A percentile compares a stretch with the other conserved stretches of the same genome.
Conservation (phyloP, 345 rosid species). For the Crucihimalaya himalaica region DNA sequence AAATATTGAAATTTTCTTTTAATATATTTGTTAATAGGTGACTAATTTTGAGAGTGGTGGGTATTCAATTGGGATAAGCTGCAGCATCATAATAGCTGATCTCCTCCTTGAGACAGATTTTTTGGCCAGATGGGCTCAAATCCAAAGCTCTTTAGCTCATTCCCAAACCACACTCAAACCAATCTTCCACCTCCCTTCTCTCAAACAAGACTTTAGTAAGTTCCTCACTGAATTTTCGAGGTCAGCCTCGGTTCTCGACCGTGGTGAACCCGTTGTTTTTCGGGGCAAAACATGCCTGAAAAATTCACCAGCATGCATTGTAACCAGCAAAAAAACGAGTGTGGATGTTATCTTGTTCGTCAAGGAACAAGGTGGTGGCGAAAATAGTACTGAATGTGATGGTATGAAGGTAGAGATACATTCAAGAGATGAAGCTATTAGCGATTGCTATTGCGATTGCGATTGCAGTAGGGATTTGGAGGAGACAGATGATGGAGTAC, state of each 20-base stretch:
- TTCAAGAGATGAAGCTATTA: conserved; percentile 24
- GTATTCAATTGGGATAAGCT: conserved; percentile 80
- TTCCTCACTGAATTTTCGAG: neutral
- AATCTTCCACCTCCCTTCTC: conserved; percentile 55
- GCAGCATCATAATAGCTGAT: conserved; percentile 73
- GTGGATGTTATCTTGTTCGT: conserved; percentile 43
- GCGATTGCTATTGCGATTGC: conserved; percentile 20
- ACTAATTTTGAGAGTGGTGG: conserved; percentile 88
- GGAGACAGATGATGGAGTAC: conserved; percentile 33
- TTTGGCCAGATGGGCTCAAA: conserved; percentile 57
- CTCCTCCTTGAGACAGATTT: conserved; percentile 46
- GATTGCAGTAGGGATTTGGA: conserved; percentile 40
- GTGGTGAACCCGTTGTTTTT: conserved; percentile 38
- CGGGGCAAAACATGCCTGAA: conserved; percentile 33
- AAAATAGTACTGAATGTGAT: neutral
- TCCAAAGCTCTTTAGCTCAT: conserved; percentile 45
- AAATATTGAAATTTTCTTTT: neutral
- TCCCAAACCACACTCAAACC: conserved; percentile 38
- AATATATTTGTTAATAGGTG: conserved; percentile 47
- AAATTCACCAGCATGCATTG: conserved; percentile 39
- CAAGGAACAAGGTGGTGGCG: conserved; percentile 40
- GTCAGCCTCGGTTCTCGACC: conserved; percentile 44
- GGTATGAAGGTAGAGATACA: conserved; percentile 43
- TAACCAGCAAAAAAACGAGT: conserved; percentile 27
- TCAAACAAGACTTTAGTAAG: conserved; percentile 23